A percentile compares a stretch with the other conserved stretches of the same genome.
phyloP scores from a whole-genome alignment of 2,329 filamentous ascomycete genomes.

The Neurospora sp. region DNA sequence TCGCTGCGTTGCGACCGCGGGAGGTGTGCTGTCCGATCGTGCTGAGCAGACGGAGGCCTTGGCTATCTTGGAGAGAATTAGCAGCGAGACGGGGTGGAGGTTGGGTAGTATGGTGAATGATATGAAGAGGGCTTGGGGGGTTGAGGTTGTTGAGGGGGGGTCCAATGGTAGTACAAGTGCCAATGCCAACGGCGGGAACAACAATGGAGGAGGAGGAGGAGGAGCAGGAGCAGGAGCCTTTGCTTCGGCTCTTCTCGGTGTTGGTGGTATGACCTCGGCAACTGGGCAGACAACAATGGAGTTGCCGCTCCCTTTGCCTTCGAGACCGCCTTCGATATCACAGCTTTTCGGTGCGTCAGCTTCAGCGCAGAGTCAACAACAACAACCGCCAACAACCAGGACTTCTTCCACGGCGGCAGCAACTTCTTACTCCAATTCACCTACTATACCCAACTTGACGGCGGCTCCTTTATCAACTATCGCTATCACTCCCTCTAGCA shows the following conservation, averaged over 20 bases:
- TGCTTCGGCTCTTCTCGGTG: neutral
- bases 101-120: constrained; percentile 63
- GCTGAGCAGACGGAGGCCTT: constrained; percentile 75
- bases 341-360: neutral
- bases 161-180: neutral
- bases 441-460: neutral
- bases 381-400: neutral
- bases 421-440: neutral
- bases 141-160: neutral
- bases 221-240: neutral
- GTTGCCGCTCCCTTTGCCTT: neutral
- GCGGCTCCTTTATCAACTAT: neutral
- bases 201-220: constrained; percentile 17
- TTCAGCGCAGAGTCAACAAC: neutral
- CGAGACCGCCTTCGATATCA: neutral
- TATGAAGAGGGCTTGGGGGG: constrained; percentile 64
- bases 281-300: neutral
- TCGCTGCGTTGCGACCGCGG: constrained; percentile 68
- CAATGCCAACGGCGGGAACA: neutral
- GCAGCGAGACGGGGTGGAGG: constrained; percentile 68
- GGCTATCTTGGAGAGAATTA: constrained; percentile 64
- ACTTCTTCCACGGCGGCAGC: neutral
- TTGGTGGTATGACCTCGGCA: neutral
- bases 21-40: constrained; percentile 57
- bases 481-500: neutral